Percentiles rank a stretch among this genome's conserved stretches.
Evolutionary conservation across 176 grass and related monocot species (phyloP).

Genomic region (Avena eriantha): DNA sequence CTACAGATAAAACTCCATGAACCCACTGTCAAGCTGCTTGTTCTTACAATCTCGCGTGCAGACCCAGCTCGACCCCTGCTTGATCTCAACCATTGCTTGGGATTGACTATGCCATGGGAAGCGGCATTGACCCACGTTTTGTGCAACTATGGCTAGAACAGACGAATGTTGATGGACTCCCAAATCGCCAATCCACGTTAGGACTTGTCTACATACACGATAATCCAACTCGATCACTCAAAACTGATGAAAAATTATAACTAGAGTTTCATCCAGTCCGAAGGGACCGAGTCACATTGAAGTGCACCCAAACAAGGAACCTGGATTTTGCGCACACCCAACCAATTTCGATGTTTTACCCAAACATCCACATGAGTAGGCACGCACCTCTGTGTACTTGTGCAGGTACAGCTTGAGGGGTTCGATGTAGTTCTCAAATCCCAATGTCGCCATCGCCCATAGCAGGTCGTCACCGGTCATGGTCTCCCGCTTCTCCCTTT

Average conservation of each 20-base stretch:
- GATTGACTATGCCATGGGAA: neutral
- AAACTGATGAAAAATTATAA: neutral
- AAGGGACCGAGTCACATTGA: neutral
- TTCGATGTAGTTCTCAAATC: conserved; percentile 73
- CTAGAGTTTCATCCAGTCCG: neutral
- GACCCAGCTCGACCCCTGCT: neutral
- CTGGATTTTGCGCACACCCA: neutral
- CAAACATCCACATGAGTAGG: neutral
- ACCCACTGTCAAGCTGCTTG: neutral
- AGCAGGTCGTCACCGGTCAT: conserved; percentile 71
- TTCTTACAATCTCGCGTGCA: neutral
- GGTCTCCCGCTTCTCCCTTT: conserved; percentile 74
- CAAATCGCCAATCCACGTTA: conserved; percentile 1
- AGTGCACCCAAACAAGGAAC: neutral
- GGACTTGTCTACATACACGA: neutral
- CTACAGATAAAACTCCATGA: neutral
- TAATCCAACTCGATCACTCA: neutral
- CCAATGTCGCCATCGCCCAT: conserved; percentile 75
- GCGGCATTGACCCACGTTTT: neutral
- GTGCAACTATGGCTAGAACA: neutral
- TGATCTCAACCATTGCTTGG: neutral
- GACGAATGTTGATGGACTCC: neutral
- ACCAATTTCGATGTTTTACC: neutral
- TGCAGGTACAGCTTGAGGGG: conserved; percentile 73
- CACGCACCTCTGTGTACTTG: conserved; percentile 68